Evolutionary conservation across 495 filamentous ascomycete genomes (phyloP).

Genomic region (Xylaria scruposa): DNA sequence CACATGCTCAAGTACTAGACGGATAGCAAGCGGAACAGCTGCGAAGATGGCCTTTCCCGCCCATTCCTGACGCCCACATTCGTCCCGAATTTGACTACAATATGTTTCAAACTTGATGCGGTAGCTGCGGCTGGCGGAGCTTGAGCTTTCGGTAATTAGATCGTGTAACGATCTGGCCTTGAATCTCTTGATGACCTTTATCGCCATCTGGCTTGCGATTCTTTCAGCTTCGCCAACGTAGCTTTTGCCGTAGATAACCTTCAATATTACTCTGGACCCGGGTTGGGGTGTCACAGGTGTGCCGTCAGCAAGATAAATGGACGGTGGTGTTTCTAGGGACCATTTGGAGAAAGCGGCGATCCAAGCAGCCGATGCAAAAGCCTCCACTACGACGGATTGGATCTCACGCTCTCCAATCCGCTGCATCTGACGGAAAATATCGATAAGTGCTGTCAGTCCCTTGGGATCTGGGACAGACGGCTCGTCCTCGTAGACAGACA

Average conservation of each 20-base stretch:
- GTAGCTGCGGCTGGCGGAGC: background rate
- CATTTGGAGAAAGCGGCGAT: conserved; percentile 6
- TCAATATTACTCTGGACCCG: background rate
- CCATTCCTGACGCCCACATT: background rate
- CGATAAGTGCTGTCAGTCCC: background rate
- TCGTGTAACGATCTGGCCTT: background rate
- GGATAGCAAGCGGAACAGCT: conserved; percentile 1
- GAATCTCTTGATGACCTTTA: background rate
- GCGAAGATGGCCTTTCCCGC: background rate
- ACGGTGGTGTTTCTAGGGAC: conserved; percentile 4
- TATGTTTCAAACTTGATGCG: background rate
- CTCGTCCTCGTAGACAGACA: background rate
- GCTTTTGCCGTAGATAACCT: background rate
- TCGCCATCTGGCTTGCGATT: too few species aligned
- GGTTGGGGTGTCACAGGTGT: background rate
- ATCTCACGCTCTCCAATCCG: background rate
- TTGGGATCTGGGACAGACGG: background rate
- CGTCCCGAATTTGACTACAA: background rate
- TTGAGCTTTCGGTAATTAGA: background rate
- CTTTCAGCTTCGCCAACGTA: background rate
- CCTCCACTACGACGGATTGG: background rate
- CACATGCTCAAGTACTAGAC: background rate
- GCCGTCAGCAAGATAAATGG: background rate
- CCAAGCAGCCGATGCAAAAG: conserved; percentile 3
- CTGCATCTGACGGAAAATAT: background rate